Percentiles rank a stretch among this genome's conserved stretches.
phyloP scores from a whole-genome alignment of 805 yeast species.

The Pichia heedii region DNA sequence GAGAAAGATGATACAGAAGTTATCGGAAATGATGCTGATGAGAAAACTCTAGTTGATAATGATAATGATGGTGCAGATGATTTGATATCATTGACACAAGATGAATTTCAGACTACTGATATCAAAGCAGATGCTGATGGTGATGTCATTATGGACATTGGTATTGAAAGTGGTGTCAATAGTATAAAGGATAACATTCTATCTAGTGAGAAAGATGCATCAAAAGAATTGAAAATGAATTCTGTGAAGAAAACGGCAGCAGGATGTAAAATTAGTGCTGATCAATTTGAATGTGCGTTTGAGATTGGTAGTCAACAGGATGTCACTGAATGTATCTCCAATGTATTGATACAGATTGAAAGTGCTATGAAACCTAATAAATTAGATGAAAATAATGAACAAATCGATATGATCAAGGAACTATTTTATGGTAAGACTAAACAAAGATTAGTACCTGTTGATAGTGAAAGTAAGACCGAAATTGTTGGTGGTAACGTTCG shows the following conservation, averaged over 20 bases:
- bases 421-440: constrained; percentile 81
- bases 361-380: constrained; percentile 67
- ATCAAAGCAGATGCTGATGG: constrained; percentile 2
- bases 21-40: not conserved
- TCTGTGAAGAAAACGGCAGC: constrained; percentile 15
- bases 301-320: constrained; percentile 92
- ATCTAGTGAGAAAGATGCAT: too few relatives aligned
- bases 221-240: not conserved
- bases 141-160: not conserved
- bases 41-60: not conserved
- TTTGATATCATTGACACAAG: constrained; percentile 5
- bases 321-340: constrained; percentile 94
- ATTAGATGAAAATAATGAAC: constrained; percentile 70
- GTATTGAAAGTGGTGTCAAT: too few relatives aligned
- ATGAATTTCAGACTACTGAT: not conserved
- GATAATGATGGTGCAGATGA: not conserved
- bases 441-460: constrained; percentile 58
- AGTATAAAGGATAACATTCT: too few relatives aligned
- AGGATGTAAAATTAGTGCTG: constrained; percentile 37
- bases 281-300: constrained; percentile 63
- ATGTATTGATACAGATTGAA: constrained; percentile 84
- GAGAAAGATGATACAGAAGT: not conserved
- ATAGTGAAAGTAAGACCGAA: constrained; percentile 22
- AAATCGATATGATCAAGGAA: constrained; percentile 67
- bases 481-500: constrained; percentile 28